Conservation (phyloP, 345 rosid genomes). For the Pelargonium nanum region DNA sequence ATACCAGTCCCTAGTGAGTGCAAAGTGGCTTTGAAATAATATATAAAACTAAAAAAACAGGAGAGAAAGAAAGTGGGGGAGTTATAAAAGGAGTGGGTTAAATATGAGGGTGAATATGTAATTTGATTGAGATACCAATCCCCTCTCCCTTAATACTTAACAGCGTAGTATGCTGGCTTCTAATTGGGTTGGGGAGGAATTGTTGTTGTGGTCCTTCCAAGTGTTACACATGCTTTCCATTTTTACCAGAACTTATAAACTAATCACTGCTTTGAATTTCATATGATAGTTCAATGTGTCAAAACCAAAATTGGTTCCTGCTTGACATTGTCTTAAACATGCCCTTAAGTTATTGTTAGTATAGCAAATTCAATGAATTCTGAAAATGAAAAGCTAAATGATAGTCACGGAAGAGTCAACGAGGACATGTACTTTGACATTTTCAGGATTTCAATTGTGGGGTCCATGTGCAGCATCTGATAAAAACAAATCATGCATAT, state of each 20-base stretch:
- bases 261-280: too few relatives aligned
- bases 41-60: neutral
- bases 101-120: too few relatives aligned
- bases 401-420: neutral
- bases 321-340: neutral
- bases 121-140: too few relatives aligned
- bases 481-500: neutral
- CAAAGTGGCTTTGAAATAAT: neutral
- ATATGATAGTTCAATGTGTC: too few relatives aligned
- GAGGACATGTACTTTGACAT: neutral
- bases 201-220: too few relatives aligned
- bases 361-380: neutral
- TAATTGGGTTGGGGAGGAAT: too few relatives aligned
- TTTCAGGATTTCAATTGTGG: neutral
- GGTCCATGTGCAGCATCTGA: neutral
- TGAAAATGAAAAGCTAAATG: neutral
- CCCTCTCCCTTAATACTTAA: too few relatives aligned
- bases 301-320: neutral
- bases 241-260: too few relatives aligned
- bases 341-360: neutral
- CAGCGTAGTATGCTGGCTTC: too few relatives aligned
- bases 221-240: too few relatives aligned
- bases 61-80: neutral
- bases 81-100: too few relatives aligned
- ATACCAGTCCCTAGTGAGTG: neutral